Base-by-base conservation (phyloP, 2,329 filamentous ascomycete species). In the Bipolaris bicolor region DNA sequence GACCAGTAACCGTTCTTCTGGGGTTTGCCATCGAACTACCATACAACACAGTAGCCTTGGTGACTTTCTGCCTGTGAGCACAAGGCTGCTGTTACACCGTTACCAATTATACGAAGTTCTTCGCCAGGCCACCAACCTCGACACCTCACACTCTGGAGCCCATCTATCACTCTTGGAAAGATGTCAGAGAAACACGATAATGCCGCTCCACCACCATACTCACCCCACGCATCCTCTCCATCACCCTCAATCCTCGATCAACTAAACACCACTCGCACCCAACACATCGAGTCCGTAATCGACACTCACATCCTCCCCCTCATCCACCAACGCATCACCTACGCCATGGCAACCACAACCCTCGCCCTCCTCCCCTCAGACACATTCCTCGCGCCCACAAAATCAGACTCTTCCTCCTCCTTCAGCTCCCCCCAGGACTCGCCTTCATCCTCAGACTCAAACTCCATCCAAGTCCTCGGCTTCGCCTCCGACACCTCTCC, bases 351-450 rank as follows among this genome's bases (percentile, higher is more conserved):
- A 57, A 79, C 78, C 13, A 78, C 74, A 11, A 76, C 29, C 29
- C 29, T 81, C 55, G 72, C 80, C 31, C 69, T 82, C 13, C 66
- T 82, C 0, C 80, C 80, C 9, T 80, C 79, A 3, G 77, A 80
- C 57, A 72, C 77, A 9, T 67, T 70, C 4, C 53, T 72, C 2
- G 66, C 70, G 0, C 31, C 61, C 3, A 53, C 59, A 46, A 73
- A 71, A 15, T 71, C 70, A 6, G n/a, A n/a, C n/a, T n/a, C n/a
- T n/a, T n/a, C n/a, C n/a, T n/a, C n/a, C n/a, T n/a, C n/a, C n/a
- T n/a, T n/a, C n/a, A n/a, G n/a, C n/a, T n/a, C n/a, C 26, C 7
- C 7, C 26, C 7, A 29, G 26, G 26, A 29, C 26, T 31, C 29
- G 9, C 4, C 29, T 3, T 31, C 29, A 9, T 31, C 29, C 9